phyloP scores from a whole-genome alignment of 2,329 filamentous ascomycete species.

The Cephalotrichum gorgonifer region DNA sequence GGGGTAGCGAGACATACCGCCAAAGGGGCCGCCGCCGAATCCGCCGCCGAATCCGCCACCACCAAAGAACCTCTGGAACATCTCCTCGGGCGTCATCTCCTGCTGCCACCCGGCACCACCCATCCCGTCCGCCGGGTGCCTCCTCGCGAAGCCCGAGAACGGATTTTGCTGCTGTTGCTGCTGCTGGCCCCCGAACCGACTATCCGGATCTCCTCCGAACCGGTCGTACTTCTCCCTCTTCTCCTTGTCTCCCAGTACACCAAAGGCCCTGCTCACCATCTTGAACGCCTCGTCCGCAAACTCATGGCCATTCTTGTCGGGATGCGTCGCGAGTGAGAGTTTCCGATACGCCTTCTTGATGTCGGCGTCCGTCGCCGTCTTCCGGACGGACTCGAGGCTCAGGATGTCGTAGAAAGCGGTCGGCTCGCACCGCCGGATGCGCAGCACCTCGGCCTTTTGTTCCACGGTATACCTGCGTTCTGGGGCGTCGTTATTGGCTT shows the following conservation, averaged over 20 bases:
- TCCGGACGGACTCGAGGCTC: slow-evolving; percentile 53
- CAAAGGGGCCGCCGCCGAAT: slow-evolving; percentile 54
- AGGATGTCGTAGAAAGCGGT: slow-evolving; percentile 97
- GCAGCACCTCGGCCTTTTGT: slow-evolving; percentile 82
- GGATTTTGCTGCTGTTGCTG: slow-evolving; percentile 40
- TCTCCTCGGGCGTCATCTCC: slow-evolving; percentile 90
- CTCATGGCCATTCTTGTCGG: slow-evolving; percentile 96
- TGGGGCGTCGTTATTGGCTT: too few species aligned
- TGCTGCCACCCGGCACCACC: slow-evolving; percentile 66
- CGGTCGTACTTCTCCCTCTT: slow-evolving; percentile 84
- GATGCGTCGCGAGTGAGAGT: slow-evolving; percentile 86
- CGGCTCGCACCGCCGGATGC: slow-evolving; percentile 72
- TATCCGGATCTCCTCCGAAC: slow-evolving; percentile 88
- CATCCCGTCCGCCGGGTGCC: slow-evolving; percentile 33
- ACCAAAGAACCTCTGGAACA: slow-evolving; percentile 95
- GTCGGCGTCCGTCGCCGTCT: slow-evolving; percentile 64
- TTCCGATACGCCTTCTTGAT: slow-evolving; percentile 98
- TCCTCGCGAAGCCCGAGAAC: slow-evolving; percentile 50
- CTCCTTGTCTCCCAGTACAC: slow-evolving; percentile 83
- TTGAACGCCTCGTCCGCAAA: slow-evolving; percentile 98
- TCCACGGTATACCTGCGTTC: slow-evolving; percentile 69
- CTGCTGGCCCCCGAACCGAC: slow-evolving; percentile 60
- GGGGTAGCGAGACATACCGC: slow-evolving; percentile 20
- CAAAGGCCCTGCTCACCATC: slow-evolving; percentile 90
- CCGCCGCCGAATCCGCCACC: slow-evolving; percentile 79